These are phyloP conservation scores for Tolypocladium album DNA, from an alignment of 2,329 filamentous ascomycete genomes.

Conservation along the genomic window DNA sequence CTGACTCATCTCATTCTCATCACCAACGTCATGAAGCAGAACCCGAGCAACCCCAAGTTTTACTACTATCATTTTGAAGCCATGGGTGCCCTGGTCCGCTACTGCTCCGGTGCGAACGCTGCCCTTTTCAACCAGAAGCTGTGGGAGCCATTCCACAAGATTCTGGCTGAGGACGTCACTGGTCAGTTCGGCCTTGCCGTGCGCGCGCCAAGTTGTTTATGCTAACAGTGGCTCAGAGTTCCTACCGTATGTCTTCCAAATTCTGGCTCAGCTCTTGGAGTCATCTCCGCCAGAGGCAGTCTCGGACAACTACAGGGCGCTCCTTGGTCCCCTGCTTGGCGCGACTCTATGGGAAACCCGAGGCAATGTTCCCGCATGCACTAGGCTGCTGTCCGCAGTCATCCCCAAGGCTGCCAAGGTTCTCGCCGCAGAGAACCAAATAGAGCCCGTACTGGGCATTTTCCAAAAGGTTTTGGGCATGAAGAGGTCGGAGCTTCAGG, in stretches of 20 bases:
- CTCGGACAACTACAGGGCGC: slow-evolving; percentile 67
- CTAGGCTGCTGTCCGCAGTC: slow-evolving; percentile 73
- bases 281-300: slow-evolving; percentile 70
- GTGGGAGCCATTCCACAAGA: slow-evolving; percentile 71
- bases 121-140: slow-evolving; percentile 69
- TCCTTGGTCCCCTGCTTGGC: slow-evolving; percentile 69
- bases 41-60: slow-evolving; percentile 94
- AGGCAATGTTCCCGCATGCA: slow-evolving; percentile 86
- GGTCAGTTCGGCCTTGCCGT: slow-evolving; percentile 34
- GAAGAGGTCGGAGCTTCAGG: slow-evolving; percentile 76
- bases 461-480: slow-evolving; percentile 81
- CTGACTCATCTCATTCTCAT: slow-evolving; percentile 78
- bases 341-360: slow-evolving; percentile 83
- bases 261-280: slow-evolving; percentile 84
- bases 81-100: slow-evolving; percentile 72
- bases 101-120: slow-evolving; percentile 54
- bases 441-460: slow-evolving; percentile 84
- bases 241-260: slow-evolving; percentile 90
- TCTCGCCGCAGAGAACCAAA: slow-evolving; percentile 68
- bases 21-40: slow-evolving; percentile 82
- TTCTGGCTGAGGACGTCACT: slow-evolving; percentile 73
- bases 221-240: slow-evolving; percentile 53
- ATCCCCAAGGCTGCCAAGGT: slow-evolving; percentile 64
- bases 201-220: neutral
- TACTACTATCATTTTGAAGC: slow-evolving; percentile 99